Evolutionary conservation across 1,284 basidiomycete species (phyloP), one percentile per base, ranked within the genome.

Genomic region (Hortiboletus rubellus): DNA sequence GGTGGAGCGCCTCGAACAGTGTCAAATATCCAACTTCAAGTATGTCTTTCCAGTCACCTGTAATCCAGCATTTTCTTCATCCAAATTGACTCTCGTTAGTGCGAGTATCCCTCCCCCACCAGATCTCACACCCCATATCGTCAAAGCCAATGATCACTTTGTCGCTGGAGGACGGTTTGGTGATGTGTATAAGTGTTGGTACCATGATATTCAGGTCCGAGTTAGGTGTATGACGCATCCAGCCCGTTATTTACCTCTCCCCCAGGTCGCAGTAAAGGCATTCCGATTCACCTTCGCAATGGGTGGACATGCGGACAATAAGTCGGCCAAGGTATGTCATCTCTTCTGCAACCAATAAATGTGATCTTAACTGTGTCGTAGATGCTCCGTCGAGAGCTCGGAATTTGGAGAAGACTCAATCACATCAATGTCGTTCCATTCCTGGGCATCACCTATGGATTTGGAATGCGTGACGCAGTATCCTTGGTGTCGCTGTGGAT

Each of bases 261-360:
- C 12, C 27, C 34, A 65, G 57, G 63, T 65, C 5, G 63, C 61
- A 9, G 60, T 67, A 1, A 65, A 67, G 37, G 24, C 52, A 0
- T 50, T 65, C 1, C 50, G 53, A 27, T 55, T 52, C 8, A 47
- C 0, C 1, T 31, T 49, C 11, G 14, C 18, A 9, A 14, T 44
- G 4, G 38, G 61, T 7, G 37, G 37, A 18, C 22, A 52, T 33
- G 0, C 9, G 2, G 8, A 5, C 18, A 5, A 47, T 17, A 48
- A 8, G 3, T 27, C 40, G 2, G 0, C 1, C 2, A 61, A 58
- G 36, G 59, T 59, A 47, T 27, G 0, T 43, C 7, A 17, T 22
- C 2, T 8, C 11, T 7, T 36, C 5, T 1, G 3, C 7, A 7
- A 3, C 10, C 7, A 4, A 46, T 10, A 9, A 11, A 37, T n/a